Base-by-base conservation (phyloP, 108 stramenopile species). In the Conticribra guillardii region DNA sequence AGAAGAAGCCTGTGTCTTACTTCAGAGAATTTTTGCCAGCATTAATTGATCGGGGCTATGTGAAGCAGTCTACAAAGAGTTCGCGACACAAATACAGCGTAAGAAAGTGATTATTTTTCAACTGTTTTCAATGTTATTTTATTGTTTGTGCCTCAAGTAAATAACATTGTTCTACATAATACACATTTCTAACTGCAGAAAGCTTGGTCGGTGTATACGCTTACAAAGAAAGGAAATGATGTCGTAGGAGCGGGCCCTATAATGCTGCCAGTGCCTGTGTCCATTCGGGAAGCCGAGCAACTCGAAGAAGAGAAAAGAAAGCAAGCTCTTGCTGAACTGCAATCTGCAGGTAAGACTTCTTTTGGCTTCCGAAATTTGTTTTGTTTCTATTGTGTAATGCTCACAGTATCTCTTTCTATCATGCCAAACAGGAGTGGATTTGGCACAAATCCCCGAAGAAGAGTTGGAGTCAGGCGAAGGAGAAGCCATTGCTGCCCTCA, bases 381-480 rank as follows among this genome's bases (percentile, higher is more conserved):
- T n/a, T n/a, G n/a, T n/a, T n/a, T n/a, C n/a, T n/a, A n/a, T n/a
- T n/a, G n/a, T n/a, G n/a, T n/a, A n/a, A n/a, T n/a, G n/a, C n/a
- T n/a, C n/a, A n/a, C n/a, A n/a, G n/a, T n/a, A n/a, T n/a, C n/a
- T n/a, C n/a, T n/a, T n/a, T n/a, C n/a, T n/a, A n/a, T n/a, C n/a
- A n/a, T n/a, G n/a, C n/a, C n/a, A n/a, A n/a, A n/a, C n/a, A n/a
- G n/a, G n/a, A n/a, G 76, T 89, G 11, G 72, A 81, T 26, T 45
- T 82, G 28, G 79, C 85, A 19, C 73, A 82, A 31, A 68, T 94
- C 3, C 93, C 93, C 37, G 44, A 79, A 41, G 62, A 81, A 49
- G 93, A 94, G 76, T 47, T 85, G 28, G 82, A 89, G 67, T 45
- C 58, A 9, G 93, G 89, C 29, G 93, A 91, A 66, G 93, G 90